Conservation (phyloP, 768 basidiomycete genomes). For the Nevesoporus exiguus region DNA sequence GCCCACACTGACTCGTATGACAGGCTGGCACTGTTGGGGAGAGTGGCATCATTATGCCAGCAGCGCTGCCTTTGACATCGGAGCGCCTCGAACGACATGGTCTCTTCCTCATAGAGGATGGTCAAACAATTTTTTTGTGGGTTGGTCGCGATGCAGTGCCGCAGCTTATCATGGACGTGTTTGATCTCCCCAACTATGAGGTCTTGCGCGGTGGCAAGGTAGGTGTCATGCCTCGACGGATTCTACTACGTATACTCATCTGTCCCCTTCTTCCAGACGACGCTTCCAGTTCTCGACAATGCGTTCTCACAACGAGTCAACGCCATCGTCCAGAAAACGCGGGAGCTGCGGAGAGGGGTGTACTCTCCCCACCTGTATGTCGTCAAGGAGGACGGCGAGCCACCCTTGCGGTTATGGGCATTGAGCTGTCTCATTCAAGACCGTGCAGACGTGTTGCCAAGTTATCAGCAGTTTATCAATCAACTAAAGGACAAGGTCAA, state of each 20-base stretch:
- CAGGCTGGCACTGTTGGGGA: slow-evolving; percentile 92
- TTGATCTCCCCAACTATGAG: slow-evolving; percentile 84
- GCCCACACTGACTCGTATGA: slow-evolving; percentile 4
- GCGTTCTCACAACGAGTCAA: slow-evolving; percentile 94
- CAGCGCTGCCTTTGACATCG: slow-evolving; percentile 86
- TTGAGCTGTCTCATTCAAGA: slow-evolving; percentile 93
- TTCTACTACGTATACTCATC: background rate
- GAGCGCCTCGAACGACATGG: slow-evolving; percentile 94
- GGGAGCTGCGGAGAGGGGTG: slow-evolving; percentile 89
- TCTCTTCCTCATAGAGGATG: slow-evolving; percentile 94
- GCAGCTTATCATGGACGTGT: slow-evolving; percentile 90
- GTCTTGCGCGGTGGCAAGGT: slow-evolving; percentile 94
- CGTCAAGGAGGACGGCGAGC: slow-evolving; percentile 98
- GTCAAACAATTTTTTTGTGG: slow-evolving; percentile 97
- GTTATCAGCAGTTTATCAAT: slow-evolving; percentile 92
- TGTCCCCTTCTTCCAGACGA: slow-evolving; percentile 50
- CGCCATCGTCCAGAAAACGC: slow-evolving; percentile 88
- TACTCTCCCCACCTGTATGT: slow-evolving; percentile 94
- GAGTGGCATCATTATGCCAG: slow-evolving; percentile 82
- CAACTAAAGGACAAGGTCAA: slow-evolving; percentile 82
- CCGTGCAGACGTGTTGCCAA: slow-evolving; percentile 89
- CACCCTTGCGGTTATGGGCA: slow-evolving; percentile 92
- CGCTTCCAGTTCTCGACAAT: slow-evolving; percentile 88
- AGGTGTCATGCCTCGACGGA: background rate
- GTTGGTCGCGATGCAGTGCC: slow-evolving; percentile 99